phyloP scores from a whole-genome alignment of 352 stramenopile species.

The Globisporangium barbulae region DNA sequence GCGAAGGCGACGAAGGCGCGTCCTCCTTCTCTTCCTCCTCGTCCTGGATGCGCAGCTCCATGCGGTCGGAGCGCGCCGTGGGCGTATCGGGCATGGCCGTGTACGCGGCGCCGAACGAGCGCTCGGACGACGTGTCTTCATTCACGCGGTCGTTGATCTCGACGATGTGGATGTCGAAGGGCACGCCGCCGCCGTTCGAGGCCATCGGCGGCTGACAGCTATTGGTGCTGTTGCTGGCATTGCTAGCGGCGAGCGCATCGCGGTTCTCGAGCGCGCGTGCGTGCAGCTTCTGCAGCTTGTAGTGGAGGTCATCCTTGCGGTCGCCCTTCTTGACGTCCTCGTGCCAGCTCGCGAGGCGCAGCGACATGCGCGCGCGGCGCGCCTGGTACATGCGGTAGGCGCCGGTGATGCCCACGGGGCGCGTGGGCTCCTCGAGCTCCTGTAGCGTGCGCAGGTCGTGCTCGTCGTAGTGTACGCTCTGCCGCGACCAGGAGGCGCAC shows the following conservation, averaged over 20 bases:
- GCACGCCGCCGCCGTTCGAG: slow-evolving; percentile 20
- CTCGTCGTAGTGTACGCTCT: slow-evolving; percentile 47
- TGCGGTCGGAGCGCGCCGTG: background rate
- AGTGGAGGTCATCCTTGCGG: slow-evolving; percentile 36
- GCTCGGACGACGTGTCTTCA: slow-evolving; percentile 18
- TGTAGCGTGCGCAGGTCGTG: slow-evolving; percentile 48
- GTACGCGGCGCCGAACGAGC: slow-evolving; percentile 12
- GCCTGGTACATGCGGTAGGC: slow-evolving; percentile 57
- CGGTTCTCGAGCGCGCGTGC: slow-evolving; percentile 20
- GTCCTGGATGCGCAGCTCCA: slow-evolving; percentile 14
- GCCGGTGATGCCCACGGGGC: slow-evolving; percentile 47
- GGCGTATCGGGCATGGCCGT: slow-evolving; percentile 13
- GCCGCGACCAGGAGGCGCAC: slow-evolving; percentile 21
- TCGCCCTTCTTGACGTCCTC: slow-evolving; percentile 50
- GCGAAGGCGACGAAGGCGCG: background rate
- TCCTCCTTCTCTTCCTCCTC: slow-evolving; percentile 19
- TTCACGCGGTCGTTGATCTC: slow-evolving; percentile 38
- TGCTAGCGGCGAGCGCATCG: slow-evolving; percentile 1
- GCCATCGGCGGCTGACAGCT: slow-evolving; percentile 6
- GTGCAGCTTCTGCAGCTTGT: slow-evolving; percentile 57
- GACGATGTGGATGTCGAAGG: slow-evolving; percentile 43
- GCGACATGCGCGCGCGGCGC: slow-evolving; percentile 38
- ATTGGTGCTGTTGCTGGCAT: slow-evolving; percentile 21
- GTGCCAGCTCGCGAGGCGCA: slow-evolving; percentile 59
- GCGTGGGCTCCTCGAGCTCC: slow-evolving; percentile 43